Percentiles rank a stretch among this genome's conserved stretches.
phyloP scores from a whole-genome alignment of 345 rosid species.

The Eucalyptus caleyi region DNA sequence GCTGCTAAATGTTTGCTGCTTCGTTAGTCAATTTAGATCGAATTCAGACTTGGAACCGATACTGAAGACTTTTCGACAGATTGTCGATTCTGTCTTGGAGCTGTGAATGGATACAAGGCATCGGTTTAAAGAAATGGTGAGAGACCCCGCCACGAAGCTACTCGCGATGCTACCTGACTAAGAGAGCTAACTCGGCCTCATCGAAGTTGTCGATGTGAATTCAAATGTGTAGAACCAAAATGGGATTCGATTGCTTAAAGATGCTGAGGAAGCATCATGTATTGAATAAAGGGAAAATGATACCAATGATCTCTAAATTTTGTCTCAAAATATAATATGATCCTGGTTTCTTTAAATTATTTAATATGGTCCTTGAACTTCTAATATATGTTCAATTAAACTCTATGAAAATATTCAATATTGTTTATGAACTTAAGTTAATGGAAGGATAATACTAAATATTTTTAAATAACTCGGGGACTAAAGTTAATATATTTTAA shows the following conservation, averaged over 20 bases:
- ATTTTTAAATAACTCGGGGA: too few relatives aligned
- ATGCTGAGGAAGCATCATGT: background rate
- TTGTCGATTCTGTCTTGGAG: background rate
- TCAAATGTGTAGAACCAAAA: background rate
- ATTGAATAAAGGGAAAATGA: background rate
- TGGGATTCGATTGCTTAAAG: background rate
- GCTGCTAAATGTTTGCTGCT: background rate
- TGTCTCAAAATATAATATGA: rapidly evolving
- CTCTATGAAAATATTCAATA: too few relatives aligned
- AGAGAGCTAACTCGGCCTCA: background rate
- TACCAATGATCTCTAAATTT: background rate
- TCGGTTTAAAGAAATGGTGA: background rate
- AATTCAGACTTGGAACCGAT: background rate
- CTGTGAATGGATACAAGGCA: background rate
- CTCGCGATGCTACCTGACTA: background rate
- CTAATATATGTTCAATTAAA: too few relatives aligned
- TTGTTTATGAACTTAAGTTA: rapidly evolving
- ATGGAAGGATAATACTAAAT: too few relatives aligned
- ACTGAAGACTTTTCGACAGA: background rate
- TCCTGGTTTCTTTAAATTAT: too few relatives aligned
- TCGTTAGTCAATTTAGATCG: background rate
- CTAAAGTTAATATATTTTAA: too few relatives aligned
- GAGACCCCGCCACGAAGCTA: background rate
- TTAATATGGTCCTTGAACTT: rapidly evolving
- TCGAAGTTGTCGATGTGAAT: background rate